Conservation (phyloP, 1,284 basidiomycete genomes). For the Entoloma clypeatum region DNA sequence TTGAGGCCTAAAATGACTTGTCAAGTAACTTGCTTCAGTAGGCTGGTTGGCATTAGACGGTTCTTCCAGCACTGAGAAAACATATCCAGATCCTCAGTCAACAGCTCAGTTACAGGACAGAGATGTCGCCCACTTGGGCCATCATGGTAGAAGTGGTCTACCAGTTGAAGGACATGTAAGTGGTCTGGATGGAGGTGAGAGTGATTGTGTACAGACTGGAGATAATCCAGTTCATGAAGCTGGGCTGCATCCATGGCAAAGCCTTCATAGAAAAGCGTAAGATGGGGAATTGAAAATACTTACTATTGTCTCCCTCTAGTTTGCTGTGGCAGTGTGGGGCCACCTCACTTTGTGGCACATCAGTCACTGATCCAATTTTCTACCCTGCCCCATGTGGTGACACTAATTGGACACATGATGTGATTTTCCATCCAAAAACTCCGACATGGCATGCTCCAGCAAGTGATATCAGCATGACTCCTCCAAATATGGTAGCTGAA, state of each 20-base stretch:
- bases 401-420: no score
- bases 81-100: slow-evolving; percentile 39
- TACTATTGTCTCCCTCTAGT: no score
- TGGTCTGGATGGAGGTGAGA: slow-evolving; percentile 31
- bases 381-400: no score
- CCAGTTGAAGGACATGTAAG: slow-evolving; percentile 38
- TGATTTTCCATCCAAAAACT: no score
- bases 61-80: slow-evolving; percentile 28
- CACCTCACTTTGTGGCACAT: no score
- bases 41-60: slow-evolving; percentile 38
- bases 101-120: slow-evolving; percentile 46
- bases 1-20: slow-evolving; percentile 44
- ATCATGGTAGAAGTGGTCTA: slow-evolving; percentile 38
- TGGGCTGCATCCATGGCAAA: neutral
- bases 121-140: slow-evolving; percentile 38
- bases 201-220: slow-evolving; percentile 22
- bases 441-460: no score
- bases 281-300: no score
- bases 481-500: no score
- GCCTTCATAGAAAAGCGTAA: slow-evolving; percentile 9
- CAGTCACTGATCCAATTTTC: no score
- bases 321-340: no score
- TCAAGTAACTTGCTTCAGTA: slow-evolving; percentile 43
- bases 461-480: no score
- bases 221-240: slow-evolving; percentile 15